Evolutionary conservation across 2,329 filamentous ascomycete genomes (phyloP).

Genomic region (Drechslera avenae): DNA sequence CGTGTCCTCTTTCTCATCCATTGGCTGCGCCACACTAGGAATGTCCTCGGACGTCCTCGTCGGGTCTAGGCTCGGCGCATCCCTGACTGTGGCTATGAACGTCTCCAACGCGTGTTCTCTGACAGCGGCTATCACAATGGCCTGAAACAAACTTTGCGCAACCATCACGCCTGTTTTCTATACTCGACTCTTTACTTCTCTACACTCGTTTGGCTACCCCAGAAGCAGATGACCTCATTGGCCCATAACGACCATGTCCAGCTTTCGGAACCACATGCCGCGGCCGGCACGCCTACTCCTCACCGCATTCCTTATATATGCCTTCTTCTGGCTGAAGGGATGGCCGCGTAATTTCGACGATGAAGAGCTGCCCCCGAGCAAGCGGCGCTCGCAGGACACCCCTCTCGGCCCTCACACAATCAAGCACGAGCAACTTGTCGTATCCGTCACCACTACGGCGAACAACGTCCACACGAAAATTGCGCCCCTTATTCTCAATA

Average conservation of each 20-base stretch:
- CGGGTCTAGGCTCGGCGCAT: constrained; percentile 15
- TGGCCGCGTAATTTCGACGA: constrained; percentile 43
- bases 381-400: constrained; percentile 21
- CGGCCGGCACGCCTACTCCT: constrained; percentile 31
- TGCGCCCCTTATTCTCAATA: constrained; percentile 45
- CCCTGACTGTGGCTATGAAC: constrained; percentile 14
- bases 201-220: neutral
- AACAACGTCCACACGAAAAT: constrained; percentile 62
- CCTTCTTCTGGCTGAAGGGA: constrained; percentile 40
- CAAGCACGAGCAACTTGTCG: constrained; percentile 49
- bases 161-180: too few relatives aligned
- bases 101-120: constrained; percentile 3
- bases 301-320: constrained; percentile 28
- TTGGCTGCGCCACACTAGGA: constrained; percentile 10
- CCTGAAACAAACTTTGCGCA: constrained; percentile 3
- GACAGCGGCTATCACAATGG: constrained; percentile 8
- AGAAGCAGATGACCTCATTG: constrained; percentile 14
- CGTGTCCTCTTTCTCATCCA: constrained; percentile 8
- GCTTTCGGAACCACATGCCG: constrained; percentile 25
- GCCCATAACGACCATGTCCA: constrained; percentile 31
- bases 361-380: constrained; percentile 34
- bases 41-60: constrained; percentile 3
- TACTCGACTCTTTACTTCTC: neutral
- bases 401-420: constrained; percentile 26
- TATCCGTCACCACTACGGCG: constrained; percentile 62